Base-by-base conservation (phyloP, 2,329 filamentous ascomycete genomes). In the Colletotrichum sansevieriae region DNA sequence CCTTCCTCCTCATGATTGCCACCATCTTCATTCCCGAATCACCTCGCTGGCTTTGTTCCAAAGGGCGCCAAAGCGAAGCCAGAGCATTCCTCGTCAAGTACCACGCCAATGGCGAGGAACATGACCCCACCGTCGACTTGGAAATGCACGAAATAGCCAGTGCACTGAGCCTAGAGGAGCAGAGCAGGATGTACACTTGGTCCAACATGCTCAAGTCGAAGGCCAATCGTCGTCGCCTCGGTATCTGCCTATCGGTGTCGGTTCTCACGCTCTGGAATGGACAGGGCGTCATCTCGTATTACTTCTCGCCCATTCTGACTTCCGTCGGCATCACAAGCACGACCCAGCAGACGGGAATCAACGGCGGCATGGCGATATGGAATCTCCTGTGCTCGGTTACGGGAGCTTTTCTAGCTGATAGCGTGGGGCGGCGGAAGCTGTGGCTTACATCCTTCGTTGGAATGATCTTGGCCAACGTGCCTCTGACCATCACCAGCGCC, bases 121-220 rank as follows among this genome's bases (percentile, higher is more conserved):
- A 78, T 20, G 79, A 84, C 63, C 71, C 78, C 2, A 78, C 81
- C 15, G 84, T 87, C 2, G 79, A 82, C 43, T 81, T 83, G 62
- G 83, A 87, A 66, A 83, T 80, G 62, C 75, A 78, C 7, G 84
- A 88, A 73, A 87, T 87, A 67, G 79, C 80, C 58, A 80, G 83
- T 29, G 84, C 83, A 1, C 78, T 86, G 33, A 75, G 78, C 29
- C 72, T 84, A 20, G 85, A 87, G 71, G 62, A 65, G 33, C 20
- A 41, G 10, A 47, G 57, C 25, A 54, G 56, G 22, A 41, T 58
- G n/a, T 55, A 41, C 29, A 65, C 62, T 12, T 72, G 66, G 56
- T 20, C 29, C 7, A 68, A 70, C 33, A 64, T 68, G 39, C 12
- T 74, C 22, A 43, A 61, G 25, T 68, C 63, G 3, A 54, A 58